A percentile compares a stretch with the other conserved stretches of the same genome.
phyloP scores from a whole-genome alignment of 2,329 filamentous ascomycete species.

The Alternaria gansuensis region DNA sequence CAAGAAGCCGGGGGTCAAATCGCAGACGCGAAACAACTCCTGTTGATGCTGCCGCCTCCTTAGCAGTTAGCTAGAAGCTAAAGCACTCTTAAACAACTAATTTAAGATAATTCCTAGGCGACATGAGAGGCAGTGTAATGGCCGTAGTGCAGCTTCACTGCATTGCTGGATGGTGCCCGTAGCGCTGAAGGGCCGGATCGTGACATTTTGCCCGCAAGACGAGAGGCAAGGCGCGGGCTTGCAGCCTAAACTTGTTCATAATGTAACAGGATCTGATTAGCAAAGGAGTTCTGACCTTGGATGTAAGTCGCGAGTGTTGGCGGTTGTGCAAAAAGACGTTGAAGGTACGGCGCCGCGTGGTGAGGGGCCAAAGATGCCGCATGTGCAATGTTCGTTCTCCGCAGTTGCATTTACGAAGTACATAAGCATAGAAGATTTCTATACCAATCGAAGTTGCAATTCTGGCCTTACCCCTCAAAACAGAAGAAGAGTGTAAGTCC shows the following conservation, averaged over 20 bases:
- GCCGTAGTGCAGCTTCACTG: background rate
- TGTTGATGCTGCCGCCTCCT: background rate
- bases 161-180: background rate
- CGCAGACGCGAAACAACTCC: conserved; percentile 1
- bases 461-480: too few relatives aligned
- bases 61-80: too few relatives aligned
- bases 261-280: background rate
- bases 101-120: too few relatives aligned
- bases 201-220: background rate
- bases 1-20: background rate
- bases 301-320: background rate
- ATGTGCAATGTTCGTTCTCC: too few relatives aligned
- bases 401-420: too few relatives aligned
- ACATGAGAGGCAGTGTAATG: conserved; percentile 8
- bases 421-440: too few relatives aligned
- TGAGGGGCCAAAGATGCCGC: background rate
- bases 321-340: background rate
- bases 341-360: background rate
- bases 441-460: too few relatives aligned
- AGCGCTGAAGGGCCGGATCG: background rate
- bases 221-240: background rate
- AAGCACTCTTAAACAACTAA: too few relatives aligned
- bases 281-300: background rate
- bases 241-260: background rate
- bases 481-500: too few relatives aligned